phyloP scores from a whole-genome alignment of 495 filamentous ascomycete species.

The Poronia punctata region DNA sequence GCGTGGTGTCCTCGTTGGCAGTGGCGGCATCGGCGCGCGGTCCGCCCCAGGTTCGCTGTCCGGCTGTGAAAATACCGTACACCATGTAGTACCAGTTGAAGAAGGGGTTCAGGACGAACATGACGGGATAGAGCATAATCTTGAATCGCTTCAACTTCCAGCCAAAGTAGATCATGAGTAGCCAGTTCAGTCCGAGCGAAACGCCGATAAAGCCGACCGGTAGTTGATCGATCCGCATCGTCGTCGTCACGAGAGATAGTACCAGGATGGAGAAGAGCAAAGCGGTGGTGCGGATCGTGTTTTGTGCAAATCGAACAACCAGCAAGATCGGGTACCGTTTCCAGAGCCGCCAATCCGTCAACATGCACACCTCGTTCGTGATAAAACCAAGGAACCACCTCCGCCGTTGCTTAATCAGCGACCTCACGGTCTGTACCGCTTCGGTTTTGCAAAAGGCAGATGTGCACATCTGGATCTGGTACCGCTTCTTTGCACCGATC shows the following conservation, averaged over 20 bases:
- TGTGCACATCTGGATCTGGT: slow-evolving; percentile 96
- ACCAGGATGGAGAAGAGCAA: slow-evolving; percentile 95
- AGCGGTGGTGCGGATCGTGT: slow-evolving; percentile 93
- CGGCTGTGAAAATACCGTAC: slow-evolving; percentile 79
- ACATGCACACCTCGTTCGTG: slow-evolving; percentile 97
- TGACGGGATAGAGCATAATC: slow-evolving; percentile 87
- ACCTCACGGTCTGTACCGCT: slow-evolving; percentile 81
- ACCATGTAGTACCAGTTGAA: slow-evolving; percentile 99
- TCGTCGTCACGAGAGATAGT: slow-evolving; percentile 79
- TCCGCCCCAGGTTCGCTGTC: slow-evolving; percentile 94
- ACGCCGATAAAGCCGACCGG: slow-evolving; percentile 93
- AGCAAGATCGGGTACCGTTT: slow-evolving; percentile 85
- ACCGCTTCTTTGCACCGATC: slow-evolving; percentile 87
- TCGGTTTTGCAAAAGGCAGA: slow-evolving; percentile 98
- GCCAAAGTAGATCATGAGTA: slow-evolving; percentile 96
- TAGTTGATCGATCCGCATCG: slow-evolving; percentile 65
- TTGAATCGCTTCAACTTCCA: slow-evolving; percentile 81
- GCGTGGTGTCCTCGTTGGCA: slow-evolving; percentile 71
- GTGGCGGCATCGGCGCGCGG: slow-evolving; percentile 86
- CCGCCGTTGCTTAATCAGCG: slow-evolving; percentile 88
- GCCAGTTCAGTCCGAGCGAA: slow-evolving; percentile 90
- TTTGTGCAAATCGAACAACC: slow-evolving; percentile 85
- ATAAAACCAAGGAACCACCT: slow-evolving; percentile 98
- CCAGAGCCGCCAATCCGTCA: slow-evolving; percentile 91
- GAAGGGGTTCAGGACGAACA: slow-evolving; percentile 94